Percentiles rank a stretch among this genome's conserved stretches.
phyloP scores from a whole-genome alignment of 2,329 filamentous ascomycete genomes.

The Cladobotryum protrusum region DNA sequence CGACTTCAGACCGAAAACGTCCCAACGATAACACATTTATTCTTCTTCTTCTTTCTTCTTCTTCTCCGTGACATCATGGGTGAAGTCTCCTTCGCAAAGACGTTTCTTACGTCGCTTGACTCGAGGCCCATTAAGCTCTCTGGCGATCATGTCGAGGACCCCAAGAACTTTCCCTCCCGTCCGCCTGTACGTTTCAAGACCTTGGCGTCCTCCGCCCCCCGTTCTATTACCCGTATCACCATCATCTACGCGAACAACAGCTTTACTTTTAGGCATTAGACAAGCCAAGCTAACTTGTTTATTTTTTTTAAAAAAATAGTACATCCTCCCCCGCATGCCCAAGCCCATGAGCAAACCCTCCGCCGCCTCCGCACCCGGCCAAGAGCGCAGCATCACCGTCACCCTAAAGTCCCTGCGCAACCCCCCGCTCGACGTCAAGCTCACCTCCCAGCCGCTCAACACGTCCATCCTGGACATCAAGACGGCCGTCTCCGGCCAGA shows the following conservation, averaged over 20 bases:
- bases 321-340: slow-evolving; percentile 64
- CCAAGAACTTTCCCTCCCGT: slow-evolving; percentile 68
- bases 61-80: slow-evolving; percentile 64
- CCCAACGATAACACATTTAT: too few species aligned
- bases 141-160: slow-evolving; percentile 86
- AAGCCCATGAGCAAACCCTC: slow-evolving; percentile 46
- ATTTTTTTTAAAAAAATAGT: too few species aligned
- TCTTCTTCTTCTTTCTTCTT: too few species aligned
- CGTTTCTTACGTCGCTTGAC: slow-evolving; percentile 76
- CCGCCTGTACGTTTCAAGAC: slow-evolving; percentile 54
- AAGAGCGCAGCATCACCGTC: slow-evolving; percentile 50
- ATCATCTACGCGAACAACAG: too few species aligned
- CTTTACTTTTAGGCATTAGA: too few species aligned
- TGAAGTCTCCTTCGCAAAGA: slow-evolving; percentile 79
- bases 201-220: neutral
- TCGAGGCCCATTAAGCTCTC: slow-evolving; percentile 72
- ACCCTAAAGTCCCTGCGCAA: slow-evolving; percentile 72
- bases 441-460: slow-evolving; percentile 56
- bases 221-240: neutral
- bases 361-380: slow-evolving; percentile 46
- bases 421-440: slow-evolving; percentile 60
- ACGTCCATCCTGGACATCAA: slow-evolving; percentile 79
- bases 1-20: too few species aligned
- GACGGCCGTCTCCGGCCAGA: slow-evolving; percentile 55
- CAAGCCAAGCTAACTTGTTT: too few species aligned